A percentile compares a stretch with the other conserved stretches of the same genome.
Conservation (phyloP, 148 eudicot genomes). For the Cornus kousa region DNA sequence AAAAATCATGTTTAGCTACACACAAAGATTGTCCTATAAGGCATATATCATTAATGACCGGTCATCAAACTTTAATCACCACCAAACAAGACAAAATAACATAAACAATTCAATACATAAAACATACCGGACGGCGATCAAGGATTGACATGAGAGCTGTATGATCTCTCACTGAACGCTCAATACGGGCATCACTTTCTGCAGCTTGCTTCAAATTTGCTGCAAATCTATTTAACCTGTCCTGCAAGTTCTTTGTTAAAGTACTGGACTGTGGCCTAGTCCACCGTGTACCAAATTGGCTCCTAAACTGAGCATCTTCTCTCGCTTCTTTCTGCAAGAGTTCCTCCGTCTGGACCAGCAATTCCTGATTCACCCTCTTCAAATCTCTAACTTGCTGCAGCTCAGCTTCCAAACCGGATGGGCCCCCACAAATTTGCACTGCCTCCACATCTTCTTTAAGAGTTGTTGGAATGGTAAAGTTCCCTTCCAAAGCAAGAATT, state of each 20-base stretch:
- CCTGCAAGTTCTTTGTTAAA: slow-evolving; percentile 83
- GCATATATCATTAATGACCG: neutral
- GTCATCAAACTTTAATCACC: neutral
- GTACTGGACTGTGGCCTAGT: slow-evolving; percentile 98
- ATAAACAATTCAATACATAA: neutral
- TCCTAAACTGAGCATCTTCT: slow-evolving; percentile 91
- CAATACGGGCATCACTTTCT: slow-evolving; percentile 92
- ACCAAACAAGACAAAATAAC: neutral
- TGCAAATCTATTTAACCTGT: slow-evolving; percentile 89
- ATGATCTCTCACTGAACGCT: slow-evolving; percentile 90
- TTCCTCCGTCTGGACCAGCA: slow-evolving; percentile 93
- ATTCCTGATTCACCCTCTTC: slow-evolving; percentile 89
- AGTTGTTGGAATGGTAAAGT: slow-evolving; percentile 58
- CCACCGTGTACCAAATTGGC: slow-evolving; percentile 95
- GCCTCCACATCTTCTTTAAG: slow-evolving; percentile 97
- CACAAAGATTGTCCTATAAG: neutral
- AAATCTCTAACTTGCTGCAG: slow-evolving; percentile 86
- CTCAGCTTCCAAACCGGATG: slow-evolving; percentile 88
- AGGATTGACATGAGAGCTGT: slow-evolving; percentile 89
- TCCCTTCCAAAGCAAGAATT: slow-evolving; percentile 86
- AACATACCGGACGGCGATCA: slow-evolving; percentile 77
- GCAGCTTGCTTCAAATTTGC: slow-evolving; percentile 95
- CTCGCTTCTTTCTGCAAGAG: slow-evolving; percentile 88
- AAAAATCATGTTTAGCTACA: neutral
- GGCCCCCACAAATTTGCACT: slow-evolving; percentile 92